Percentiles rank a stretch among this genome's conserved stretches.
Evolutionary conservation across 2,329 filamentous ascomycete species (phyloP).

Genomic region (Lecanosticta acicola): DNA sequence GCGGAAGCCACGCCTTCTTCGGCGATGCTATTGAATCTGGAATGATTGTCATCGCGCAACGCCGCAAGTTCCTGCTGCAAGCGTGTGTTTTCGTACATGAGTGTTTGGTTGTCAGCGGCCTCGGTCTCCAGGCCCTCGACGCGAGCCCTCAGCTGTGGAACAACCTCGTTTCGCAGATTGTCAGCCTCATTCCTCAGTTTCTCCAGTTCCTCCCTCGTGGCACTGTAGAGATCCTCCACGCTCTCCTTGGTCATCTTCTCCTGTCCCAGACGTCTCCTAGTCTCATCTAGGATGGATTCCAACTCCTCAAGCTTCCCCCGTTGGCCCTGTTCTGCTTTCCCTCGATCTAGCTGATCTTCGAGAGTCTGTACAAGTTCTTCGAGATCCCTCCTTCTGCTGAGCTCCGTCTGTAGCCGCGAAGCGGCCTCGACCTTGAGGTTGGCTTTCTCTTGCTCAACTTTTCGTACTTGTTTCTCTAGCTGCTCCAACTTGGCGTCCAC

Average conservation of each 20-base stretch:
- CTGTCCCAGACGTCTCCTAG: conserved; percentile 73
- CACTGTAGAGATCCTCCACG: conserved; percentile 84
- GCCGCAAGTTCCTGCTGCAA: conserved; percentile 80
- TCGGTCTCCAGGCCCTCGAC: conserved; percentile 74
- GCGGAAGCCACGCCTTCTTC: conserved; percentile 46
- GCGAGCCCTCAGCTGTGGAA: conserved; percentile 69
- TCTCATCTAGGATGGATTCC: conserved; percentile 73
- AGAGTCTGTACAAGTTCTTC: conserved; percentile 80
- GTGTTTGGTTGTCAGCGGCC: conserved; percentile 63
- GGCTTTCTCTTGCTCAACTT: conserved; percentile 85
- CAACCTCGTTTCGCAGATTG: conserved; percentile 80
- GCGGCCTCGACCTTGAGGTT: conserved; percentile 79
- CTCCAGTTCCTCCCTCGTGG: conserved; percentile 75
- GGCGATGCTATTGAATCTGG: conserved; percentile 55
- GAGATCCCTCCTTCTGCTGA: conserved; percentile 65
- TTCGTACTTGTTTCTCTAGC: conserved; percentile 74
- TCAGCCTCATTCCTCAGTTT: conserved; percentile 83
- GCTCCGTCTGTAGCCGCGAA: conserved; percentile 80
- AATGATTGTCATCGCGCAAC: conserved; percentile 47
- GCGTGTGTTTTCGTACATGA: conserved; percentile 73
- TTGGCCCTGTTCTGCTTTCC: conserved; percentile 30
- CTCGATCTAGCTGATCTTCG: conserved; percentile 67
- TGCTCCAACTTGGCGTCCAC: conserved; percentile 58
- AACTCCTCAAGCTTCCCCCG: conserved; percentile 68
- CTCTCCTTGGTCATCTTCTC: conserved; percentile 85